Evolutionary conservation across 768 basidiomycete genomes (phyloP).

Genomic region (Collybia nuda): DNA sequence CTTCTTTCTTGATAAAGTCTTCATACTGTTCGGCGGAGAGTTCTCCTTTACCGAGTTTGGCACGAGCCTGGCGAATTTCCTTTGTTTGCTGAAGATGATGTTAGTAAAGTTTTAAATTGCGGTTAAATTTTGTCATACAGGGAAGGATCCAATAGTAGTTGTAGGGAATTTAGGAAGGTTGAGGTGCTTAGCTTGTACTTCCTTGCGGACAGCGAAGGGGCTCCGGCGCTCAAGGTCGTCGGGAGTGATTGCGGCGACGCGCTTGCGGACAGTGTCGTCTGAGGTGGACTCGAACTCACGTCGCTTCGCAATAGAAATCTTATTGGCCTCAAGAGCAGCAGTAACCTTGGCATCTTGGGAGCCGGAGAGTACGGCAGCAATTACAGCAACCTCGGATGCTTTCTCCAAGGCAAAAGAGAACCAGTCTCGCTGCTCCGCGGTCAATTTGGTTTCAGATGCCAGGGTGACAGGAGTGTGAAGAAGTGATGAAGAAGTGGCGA

Average conservation of each 20-base stretch:
- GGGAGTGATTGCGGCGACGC: slow-evolving; percentile 87
- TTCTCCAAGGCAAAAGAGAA: slow-evolving; percentile 99
- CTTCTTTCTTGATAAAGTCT: slow-evolving; percentile 97
- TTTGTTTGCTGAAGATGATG: slow-evolving; percentile 79
- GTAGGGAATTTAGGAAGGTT: slow-evolving; percentile 97
- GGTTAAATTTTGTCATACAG: slow-evolving; percentile 43
- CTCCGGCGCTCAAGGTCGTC: slow-evolving; percentile 86
- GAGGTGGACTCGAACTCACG: slow-evolving; percentile 93
- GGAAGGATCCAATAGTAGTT: slow-evolving; percentile 98
- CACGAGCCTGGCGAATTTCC: slow-evolving; percentile 96
- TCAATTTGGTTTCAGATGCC: slow-evolving; percentile 88
- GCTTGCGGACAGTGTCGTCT: slow-evolving; percentile 93
- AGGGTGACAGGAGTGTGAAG: slow-evolving; percentile 98
- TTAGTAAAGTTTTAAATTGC: not conserved
- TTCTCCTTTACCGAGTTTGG: slow-evolving; percentile 91
- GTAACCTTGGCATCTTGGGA: slow-evolving; percentile 75
- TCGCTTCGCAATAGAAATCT: slow-evolving; percentile 86
- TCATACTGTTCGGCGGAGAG: slow-evolving; percentile 88
- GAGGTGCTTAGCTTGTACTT: slow-evolving; percentile 85
- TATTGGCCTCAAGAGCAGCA: slow-evolving; percentile 85
- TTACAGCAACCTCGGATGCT: slow-evolving; percentile 82
- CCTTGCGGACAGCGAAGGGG: slow-evolving; percentile 84
- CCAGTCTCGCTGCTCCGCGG: slow-evolving; percentile 91
- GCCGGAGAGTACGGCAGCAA: slow-evolving; percentile 84
- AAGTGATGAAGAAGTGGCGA: slow-evolving; percentile 96